phyloP scores from a whole-genome alignment of 129 eudicot genomes.

The Artemisia argyi region DNA sequence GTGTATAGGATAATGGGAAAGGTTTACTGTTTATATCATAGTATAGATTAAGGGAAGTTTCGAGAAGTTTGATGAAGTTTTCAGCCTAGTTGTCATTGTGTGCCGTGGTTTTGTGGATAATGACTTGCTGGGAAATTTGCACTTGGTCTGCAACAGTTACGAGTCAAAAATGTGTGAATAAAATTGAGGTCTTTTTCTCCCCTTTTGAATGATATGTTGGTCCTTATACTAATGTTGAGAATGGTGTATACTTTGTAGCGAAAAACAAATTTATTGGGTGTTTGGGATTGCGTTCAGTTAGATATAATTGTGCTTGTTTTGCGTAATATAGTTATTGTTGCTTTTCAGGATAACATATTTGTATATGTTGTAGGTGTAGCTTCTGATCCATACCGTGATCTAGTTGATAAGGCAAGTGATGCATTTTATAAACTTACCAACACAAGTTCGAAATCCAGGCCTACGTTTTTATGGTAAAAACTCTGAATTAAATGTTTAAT shows the following conservation, averaged over 20 bases:
- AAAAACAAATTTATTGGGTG: too few species aligned
- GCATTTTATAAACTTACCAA: constrained; percentile 83
- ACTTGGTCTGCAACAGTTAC: constrained; percentile 73
- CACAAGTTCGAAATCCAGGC: constrained; percentile 79
- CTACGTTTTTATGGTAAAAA: constrained; percentile 74
- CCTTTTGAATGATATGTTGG: too few species aligned
- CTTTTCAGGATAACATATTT: constrained; percentile 10
- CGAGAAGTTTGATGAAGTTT: constrained; percentile 80
- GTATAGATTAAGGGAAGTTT: constrained; percentile 56
- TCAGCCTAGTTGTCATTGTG: constrained; percentile 85
- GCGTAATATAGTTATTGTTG: neutral
- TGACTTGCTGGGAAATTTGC: constrained; percentile 65
- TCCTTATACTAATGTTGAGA: too few species aligned
- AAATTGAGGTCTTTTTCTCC: constrained; percentile 20
- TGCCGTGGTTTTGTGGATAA: constrained; percentile 78
- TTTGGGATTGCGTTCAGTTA: too few species aligned
- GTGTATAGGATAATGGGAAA: too few species aligned
- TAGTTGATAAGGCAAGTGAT: constrained; percentile 44
- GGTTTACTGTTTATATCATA: too few species aligned
- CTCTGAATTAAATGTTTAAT: too few species aligned
- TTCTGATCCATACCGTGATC: constrained; percentile 13
- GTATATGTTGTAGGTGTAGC: constrained; percentile 8
- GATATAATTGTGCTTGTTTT: neutral
- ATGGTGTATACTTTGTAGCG: too few species aligned
- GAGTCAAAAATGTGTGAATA: constrained; percentile 66